A percentile compares a stretch with the other conserved stretches of the same genome.
Conservation (phyloP, 176 grass and related monocot species). For the Areca catechu region DNA sequence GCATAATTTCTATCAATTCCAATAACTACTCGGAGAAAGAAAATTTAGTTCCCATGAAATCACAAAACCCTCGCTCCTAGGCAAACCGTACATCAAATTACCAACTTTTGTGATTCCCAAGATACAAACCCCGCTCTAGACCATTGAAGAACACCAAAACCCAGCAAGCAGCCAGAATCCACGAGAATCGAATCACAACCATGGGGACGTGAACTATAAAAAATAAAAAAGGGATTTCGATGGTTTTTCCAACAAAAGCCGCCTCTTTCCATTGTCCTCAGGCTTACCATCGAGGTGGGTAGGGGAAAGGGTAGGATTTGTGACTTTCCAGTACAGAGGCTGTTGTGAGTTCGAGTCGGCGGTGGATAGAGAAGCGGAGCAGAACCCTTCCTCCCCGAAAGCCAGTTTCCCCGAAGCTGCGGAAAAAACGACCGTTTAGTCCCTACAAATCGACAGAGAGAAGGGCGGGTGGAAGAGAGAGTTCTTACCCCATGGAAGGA, state of each 20-base stretch:
- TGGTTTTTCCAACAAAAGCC: background rate
- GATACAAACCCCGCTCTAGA: too few relatives aligned
- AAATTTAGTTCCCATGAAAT: too few relatives aligned
- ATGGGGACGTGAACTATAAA: background rate
- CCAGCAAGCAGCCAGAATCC: too few relatives aligned
- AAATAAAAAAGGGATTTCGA: background rate
- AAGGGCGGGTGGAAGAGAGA: background rate
- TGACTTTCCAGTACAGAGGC: constrained; percentile 75
- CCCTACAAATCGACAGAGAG: too few relatives aligned
- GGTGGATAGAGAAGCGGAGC: constrained; percentile 30
- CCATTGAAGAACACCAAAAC: too few relatives aligned
- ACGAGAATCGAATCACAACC: too few relatives aligned
- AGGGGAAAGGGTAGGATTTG: constrained; percentile 64
- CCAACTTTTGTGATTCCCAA: too few relatives aligned
- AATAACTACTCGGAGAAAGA: too few relatives aligned
- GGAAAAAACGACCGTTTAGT: background rate
- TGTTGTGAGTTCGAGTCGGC: constrained; percentile 16
- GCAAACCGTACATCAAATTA: too few relatives aligned
- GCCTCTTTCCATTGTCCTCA: background rate
- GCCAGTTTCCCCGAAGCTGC: constrained; percentile 3
- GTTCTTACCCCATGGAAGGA: constrained; percentile 24
- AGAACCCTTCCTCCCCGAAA: constrained; percentile 34
- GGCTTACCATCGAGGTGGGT: constrained; percentile 50
- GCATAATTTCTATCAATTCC: too few relatives aligned
- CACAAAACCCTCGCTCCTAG: too few relatives aligned